phyloP scores from a whole-genome alignment of 2,329 filamentous ascomycete species.

The Alternaria sp. region DNA sequence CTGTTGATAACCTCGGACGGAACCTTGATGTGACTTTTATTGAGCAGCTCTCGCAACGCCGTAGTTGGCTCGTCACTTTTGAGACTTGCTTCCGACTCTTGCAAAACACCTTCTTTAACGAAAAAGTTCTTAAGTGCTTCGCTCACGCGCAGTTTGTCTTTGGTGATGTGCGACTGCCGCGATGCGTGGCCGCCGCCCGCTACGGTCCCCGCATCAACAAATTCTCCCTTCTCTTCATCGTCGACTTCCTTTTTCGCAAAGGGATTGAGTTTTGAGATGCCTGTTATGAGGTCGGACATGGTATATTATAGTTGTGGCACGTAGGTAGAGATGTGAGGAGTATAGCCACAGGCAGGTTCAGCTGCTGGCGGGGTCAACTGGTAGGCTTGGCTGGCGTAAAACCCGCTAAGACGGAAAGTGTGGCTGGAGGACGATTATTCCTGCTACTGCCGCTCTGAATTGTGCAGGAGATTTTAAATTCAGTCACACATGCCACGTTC shows the following conservation, averaged over 20 bases:
- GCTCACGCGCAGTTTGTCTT: constrained; percentile 67
- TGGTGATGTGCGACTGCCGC: constrained; percentile 60
- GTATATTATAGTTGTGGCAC: constrained; percentile 6
- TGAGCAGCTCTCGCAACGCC: constrained; percentile 62
- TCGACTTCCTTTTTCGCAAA: constrained; percentile 46
- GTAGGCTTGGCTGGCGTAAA: constrained; percentile 17
- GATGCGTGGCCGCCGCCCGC: constrained; percentile 68
- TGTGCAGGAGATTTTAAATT: not conserved
- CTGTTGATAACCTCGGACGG: constrained; percentile 65
- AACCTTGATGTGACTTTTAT: constrained; percentile 66
- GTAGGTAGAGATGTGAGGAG: constrained; percentile 10
- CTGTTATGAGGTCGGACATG: constrained; percentile 49
- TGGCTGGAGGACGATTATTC: not conserved
- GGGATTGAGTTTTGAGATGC: constrained; percentile 45
- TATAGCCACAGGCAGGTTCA: constrained; percentile 15
- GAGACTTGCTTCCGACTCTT: constrained; percentile 58
- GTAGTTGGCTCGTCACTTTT: constrained; percentile 56
- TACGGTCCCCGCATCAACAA: constrained; percentile 59
- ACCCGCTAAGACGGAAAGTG: constrained; percentile 10
- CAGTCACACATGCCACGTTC: not conserved
- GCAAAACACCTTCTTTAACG: constrained; percentile 61
- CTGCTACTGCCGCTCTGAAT: not conserved
- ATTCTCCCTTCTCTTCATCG: constrained; percentile 65
- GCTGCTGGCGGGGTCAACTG: constrained; percentile 14
- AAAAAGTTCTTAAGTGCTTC: constrained; percentile 66